A percentile compares a stretch with the other conserved stretches of the same genome.
Conservation (phyloP, 495 filamentous ascomycete species). For the Hypoxylon perforatum region DNA sequence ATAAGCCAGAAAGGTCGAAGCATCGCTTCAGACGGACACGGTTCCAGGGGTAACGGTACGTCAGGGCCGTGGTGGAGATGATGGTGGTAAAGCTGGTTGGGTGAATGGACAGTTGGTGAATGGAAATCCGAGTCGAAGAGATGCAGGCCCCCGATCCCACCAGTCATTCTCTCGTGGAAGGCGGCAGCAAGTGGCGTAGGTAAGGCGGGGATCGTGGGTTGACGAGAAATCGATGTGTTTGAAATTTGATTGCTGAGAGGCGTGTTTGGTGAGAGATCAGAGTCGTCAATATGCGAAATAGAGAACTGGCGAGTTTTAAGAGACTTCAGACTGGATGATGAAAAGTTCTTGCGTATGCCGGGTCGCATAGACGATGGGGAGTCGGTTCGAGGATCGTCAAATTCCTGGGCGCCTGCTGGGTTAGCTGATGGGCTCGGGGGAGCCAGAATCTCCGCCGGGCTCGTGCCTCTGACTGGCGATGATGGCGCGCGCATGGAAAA, state of each 20-base stretch:
- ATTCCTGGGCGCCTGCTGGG: constrained; percentile 21
- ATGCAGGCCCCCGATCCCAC: constrained; percentile 75
- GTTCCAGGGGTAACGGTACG: constrained; percentile 82
- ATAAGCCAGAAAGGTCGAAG: constrained; percentile 97
- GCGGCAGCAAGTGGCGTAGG: constrained; percentile 74
- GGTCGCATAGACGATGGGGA: constrained; percentile 55
- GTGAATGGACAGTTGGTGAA: constrained; percentile 73
- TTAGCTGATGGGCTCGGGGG: constrained; percentile 41
- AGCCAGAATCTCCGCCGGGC: constrained; percentile 44
- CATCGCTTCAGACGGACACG: constrained; percentile 87
- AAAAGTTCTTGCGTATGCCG: constrained; percentile 80
- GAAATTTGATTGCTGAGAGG: constrained; percentile 75
- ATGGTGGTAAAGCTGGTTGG: constrained; percentile 62
- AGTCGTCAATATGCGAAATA: constrained; percentile 75
- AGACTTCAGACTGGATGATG: constrained; percentile 78
- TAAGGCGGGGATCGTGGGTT: constrained; percentile 66
- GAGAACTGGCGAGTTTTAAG: constrained; percentile 79
- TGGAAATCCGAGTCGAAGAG: constrained; percentile 89
- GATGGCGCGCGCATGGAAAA: constrained; percentile 50
- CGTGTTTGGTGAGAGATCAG: constrained; percentile 76
- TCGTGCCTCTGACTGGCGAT: constrained; percentile 43
- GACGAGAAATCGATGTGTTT: constrained; percentile 57
- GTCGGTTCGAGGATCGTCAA: constrained; percentile 50
- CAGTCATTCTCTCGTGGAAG: constrained; percentile 61
- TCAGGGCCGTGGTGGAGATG: constrained; percentile 45